Conservation (phyloP, 352 stramenopile genomes). For the Pythium graminicola region DNA sequence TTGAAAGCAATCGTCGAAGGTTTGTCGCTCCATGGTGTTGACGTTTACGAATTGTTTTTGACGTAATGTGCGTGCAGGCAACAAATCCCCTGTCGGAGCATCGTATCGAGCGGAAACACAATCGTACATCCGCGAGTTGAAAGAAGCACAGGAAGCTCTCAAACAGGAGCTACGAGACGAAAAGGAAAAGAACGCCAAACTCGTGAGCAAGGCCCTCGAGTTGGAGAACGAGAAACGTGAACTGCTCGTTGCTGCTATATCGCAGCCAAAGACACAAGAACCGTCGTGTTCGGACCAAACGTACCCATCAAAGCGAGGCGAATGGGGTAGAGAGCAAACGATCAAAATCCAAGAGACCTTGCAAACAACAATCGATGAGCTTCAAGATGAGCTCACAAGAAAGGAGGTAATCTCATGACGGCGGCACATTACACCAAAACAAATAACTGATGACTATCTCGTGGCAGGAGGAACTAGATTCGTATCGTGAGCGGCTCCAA, state of each 20-base stretch:
- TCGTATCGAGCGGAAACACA: slow-evolving; percentile 56
- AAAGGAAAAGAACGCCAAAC: slow-evolving; percentile 70
- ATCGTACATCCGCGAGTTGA: slow-evolving; percentile 53
- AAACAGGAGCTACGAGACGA: slow-evolving; percentile 61
- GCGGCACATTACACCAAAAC: too few species aligned
- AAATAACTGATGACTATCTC: not conserved
- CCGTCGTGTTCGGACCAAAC: too few species aligned
- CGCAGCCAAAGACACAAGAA: too few species aligned
- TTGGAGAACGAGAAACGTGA: slow-evolving; percentile 65
- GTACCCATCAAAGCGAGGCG: not conserved
- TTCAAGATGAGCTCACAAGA: slow-evolving; percentile 64
- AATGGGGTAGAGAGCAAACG: slow-evolving; percentile 69
- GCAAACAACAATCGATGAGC: slow-evolving; percentile 63
- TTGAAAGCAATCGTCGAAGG: slow-evolving; percentile 60
- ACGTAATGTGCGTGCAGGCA: slow-evolving; percentile 30
- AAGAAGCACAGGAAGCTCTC: slow-evolving; percentile 46
- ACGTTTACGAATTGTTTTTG: too few species aligned
- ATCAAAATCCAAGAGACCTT: slow-evolving; percentile 69
- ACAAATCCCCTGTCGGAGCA: slow-evolving; percentile 40
- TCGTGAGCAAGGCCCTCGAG: slow-evolving; percentile 59
- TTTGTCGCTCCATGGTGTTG: too few species aligned
- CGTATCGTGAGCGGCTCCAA: slow-evolving; percentile 42
- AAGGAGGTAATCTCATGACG: slow-evolving; percentile 55
- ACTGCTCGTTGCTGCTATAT: slow-evolving; percentile 16
- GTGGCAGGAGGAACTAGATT: slow-evolving; percentile 34